phyloP scores from a whole-genome alignment of 2,329 filamentous ascomycete genomes.

The Verticillium albo-atrum region DNA sequence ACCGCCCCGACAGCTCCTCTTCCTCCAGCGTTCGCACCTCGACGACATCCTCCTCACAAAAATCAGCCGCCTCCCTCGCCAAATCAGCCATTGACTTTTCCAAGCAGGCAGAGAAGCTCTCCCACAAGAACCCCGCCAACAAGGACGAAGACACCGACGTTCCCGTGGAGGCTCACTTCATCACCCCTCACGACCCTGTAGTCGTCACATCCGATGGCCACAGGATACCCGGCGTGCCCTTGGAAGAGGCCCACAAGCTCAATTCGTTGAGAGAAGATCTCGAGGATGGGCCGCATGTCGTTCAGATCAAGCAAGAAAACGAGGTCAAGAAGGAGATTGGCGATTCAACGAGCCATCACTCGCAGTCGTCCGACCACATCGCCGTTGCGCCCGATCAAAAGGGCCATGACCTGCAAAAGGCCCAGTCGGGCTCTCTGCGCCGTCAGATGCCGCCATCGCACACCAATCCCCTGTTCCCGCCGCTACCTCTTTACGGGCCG shows the following conservation, averaged over 20 bases:
- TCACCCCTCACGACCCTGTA: conserved; percentile 68
- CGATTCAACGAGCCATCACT: background rate
- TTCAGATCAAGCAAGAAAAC: conserved; percentile 16
- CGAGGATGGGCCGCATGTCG: conserved; percentile 20
- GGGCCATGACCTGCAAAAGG: conserved; percentile 18
- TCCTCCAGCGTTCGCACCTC: background rate
- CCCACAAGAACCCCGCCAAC: conserved; percentile 18
- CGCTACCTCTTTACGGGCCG: conserved; percentile 76
- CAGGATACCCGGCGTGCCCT: conserved; percentile 62
- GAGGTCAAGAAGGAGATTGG: background rate
- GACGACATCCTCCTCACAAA: background rate
- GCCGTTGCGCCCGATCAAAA: conserved; percentile 6
- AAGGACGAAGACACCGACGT: conserved; percentile 28
- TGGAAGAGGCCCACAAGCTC: conserved; percentile 66
- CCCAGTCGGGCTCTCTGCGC: conserved; percentile 26
- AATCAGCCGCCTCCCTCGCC: conserved; percentile 17
- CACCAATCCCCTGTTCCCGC: conserved; percentile 80
- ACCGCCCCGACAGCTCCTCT: background rate
- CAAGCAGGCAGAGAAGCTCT: conserved; percentile 56
- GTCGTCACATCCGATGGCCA: conserved; percentile 64
- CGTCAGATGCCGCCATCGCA: conserved; percentile 57
- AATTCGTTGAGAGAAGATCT: conserved; percentile 57
- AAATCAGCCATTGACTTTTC: conserved; percentile 51
- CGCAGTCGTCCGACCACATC: background rate
- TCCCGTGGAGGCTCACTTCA: conserved; percentile 58